phyloP scores from a whole-genome alignment of 2,329 filamentous ascomycete genomes.

The Beauveria sp. region DNA sequence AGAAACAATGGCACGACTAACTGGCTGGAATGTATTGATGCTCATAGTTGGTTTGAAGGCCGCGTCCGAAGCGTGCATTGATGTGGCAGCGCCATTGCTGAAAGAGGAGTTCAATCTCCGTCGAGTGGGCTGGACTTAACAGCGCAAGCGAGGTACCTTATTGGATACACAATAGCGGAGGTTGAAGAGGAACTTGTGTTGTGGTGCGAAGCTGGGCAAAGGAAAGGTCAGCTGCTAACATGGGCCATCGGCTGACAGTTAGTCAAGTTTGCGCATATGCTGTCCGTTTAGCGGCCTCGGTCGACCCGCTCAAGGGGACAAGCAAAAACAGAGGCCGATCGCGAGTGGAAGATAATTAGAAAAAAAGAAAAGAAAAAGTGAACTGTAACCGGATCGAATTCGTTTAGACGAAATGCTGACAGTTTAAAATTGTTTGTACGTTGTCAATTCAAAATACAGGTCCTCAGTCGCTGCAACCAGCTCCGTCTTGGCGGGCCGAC shows the following conservation, averaged over 20 bases:
- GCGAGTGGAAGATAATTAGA: too few relatives aligned
- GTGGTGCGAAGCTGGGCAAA: background rate
- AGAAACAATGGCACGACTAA: background rate
- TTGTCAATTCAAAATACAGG: too few relatives aligned
- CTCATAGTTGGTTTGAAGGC: background rate
- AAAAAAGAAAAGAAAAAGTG: too few relatives aligned
- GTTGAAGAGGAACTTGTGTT: background rate
- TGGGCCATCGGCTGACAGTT: background rate
- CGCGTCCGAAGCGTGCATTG: background rate
- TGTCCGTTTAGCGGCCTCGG: slow-evolving; percentile 15
- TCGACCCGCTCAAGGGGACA: background rate
- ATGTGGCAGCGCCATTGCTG: slow-evolving; percentile 9
- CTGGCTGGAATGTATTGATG: slow-evolving; percentile 3
- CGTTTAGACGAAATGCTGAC: too few relatives aligned
- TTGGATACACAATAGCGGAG: slow-evolving; percentile 3
- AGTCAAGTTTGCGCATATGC: slow-evolving; percentile 1
- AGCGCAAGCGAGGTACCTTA: background rate
- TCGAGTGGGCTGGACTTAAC: background rate
- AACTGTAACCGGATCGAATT: too few relatives aligned
- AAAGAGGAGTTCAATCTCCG: slow-evolving; percentile 12
- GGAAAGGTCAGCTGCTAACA: slow-evolving; percentile 6
- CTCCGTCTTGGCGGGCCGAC: background rate
- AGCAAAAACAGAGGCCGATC: too few relatives aligned
- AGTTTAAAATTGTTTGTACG: too few relatives aligned
- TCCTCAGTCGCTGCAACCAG: background rate